Conservation (phyloP, 306 rosid genomes). For the Oemleria cerasiformis region DNA sequence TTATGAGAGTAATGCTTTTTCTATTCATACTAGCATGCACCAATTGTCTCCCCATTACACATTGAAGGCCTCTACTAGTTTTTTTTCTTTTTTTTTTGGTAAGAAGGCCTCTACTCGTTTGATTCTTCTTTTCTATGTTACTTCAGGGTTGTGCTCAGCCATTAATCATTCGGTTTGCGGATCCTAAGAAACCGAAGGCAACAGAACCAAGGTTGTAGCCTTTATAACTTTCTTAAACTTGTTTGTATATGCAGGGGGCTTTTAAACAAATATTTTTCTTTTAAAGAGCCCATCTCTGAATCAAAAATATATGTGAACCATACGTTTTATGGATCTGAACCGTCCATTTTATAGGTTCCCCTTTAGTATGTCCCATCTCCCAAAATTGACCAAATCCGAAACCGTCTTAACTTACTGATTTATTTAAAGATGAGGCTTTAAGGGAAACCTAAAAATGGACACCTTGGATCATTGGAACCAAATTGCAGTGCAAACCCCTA, state of each 20-base stretch:
- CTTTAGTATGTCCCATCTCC: background rate
- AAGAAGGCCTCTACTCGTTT: slow-evolving; percentile 27
- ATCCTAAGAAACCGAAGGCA: slow-evolving; percentile 68
- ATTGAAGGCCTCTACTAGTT: slow-evolving; percentile 28
- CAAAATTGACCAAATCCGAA: background rate
- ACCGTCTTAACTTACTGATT: background rate
- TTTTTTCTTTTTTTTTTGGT: slow-evolving; percentile 10
- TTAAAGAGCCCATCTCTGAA: background rate
- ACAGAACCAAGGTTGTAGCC: slow-evolving; percentile 70
- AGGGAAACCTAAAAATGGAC: background rate
- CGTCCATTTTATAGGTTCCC: background rate
- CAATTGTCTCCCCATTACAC: slow-evolving; percentile 13
- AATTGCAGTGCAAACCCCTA: background rate
- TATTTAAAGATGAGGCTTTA: background rate
- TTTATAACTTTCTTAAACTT: slow-evolving; percentile 13
- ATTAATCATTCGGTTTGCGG: slow-evolving; percentile 85
- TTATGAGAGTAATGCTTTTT: slow-evolving; percentile 61
- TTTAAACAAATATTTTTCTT: background rate
- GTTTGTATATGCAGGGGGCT: background rate
- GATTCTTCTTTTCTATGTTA: slow-evolving; percentile 17
- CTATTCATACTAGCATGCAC: slow-evolving; percentile 14
- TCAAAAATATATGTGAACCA: background rate
- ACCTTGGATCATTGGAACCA: background rate
- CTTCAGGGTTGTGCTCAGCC: slow-evolving; percentile 82
- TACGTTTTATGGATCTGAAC: background rate